A percentile compares a stretch with the other conserved stretches of the same genome.
These are phyloP conservation scores for Cinnamomum chago DNA, from an alignment of 164 flowering plant genomes.

Conservation along the genomic window DNA sequence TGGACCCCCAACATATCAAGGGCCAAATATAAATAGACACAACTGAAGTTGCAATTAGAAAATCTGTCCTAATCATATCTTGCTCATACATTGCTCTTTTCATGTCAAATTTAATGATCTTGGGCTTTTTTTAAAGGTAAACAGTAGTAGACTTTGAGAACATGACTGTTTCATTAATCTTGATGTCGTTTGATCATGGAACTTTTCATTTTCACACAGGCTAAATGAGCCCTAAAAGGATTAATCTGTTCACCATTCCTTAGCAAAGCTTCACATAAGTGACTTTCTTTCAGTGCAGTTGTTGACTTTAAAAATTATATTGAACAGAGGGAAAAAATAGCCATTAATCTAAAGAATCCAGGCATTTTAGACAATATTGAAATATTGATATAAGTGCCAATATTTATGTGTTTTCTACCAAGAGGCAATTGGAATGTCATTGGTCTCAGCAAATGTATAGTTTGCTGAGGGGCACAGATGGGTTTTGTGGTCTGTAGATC, in stretches of 20 bases:
- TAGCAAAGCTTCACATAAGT: background rate
- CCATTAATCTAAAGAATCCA: background rate
- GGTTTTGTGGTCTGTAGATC: background rate
- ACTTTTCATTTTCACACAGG: background rate
- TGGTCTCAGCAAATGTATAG: background rate
- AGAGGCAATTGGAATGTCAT: background rate
- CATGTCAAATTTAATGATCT: background rate
- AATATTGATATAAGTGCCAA: background rate
- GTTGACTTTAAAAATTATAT: background rate
- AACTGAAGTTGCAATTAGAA: background rate
- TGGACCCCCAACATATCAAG: background rate
- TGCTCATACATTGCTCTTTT: background rate
- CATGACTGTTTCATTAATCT: too few species aligned
- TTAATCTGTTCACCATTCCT: background rate
- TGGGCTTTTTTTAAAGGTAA: too few species aligned
- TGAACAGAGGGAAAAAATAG: background rate
- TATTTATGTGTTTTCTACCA: background rate
- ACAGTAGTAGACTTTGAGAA: too few species aligned
- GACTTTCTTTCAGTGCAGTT: background rate
- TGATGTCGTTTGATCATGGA: background rate
- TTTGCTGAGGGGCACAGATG: background rate
- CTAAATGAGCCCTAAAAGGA: background rate
- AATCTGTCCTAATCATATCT: background rate
- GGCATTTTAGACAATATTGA: background rate
- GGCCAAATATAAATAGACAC: background rate